Conservation (phyloP, 306 rosid species). For the Quercus mongolica region DNA sequence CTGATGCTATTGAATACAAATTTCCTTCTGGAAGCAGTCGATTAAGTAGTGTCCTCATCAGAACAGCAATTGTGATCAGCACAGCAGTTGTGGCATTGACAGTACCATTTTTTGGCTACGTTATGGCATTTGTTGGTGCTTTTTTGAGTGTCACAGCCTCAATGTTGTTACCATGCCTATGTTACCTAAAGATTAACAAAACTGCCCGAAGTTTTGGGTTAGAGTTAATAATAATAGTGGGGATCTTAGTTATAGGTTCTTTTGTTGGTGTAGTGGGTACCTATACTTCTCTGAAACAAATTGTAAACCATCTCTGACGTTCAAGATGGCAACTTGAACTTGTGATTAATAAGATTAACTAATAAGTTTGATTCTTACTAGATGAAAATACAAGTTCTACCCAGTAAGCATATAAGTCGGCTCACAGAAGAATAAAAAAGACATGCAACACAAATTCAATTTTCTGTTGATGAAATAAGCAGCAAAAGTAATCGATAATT, state of each 20-base stretch:
- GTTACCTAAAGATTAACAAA: slow-evolving; percentile 64
- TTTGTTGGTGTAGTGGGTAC: slow-evolving; percentile 50
- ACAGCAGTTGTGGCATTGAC: slow-evolving; percentile 46
- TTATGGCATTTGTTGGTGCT: slow-evolving; percentile 69
- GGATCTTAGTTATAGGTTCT: slow-evolving; percentile 41
- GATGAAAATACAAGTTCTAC: too few relatives aligned
- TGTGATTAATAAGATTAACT: background rate
- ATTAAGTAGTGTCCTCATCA: slow-evolving; percentile 30
- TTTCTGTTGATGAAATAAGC: too few relatives aligned
- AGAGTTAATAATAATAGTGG: slow-evolving; percentile 35
- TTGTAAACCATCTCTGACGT: slow-evolving; percentile 29
- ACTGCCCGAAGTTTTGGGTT: slow-evolving; percentile 38
- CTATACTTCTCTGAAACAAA: slow-evolving; percentile 37
- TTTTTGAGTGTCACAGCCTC: slow-evolving; percentile 41
- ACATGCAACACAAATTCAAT: too few relatives aligned
- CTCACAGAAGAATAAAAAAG: too few relatives aligned
- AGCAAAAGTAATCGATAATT: too few relatives aligned
- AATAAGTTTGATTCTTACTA: too few relatives aligned
- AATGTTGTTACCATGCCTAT: slow-evolving; percentile 52
- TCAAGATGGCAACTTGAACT: background rate
- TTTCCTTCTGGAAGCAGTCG: slow-evolving; percentile 8
- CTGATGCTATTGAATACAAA: slow-evolving; percentile 48
- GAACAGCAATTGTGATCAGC: slow-evolving; percentile 48
- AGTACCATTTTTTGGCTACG: slow-evolving; percentile 58
- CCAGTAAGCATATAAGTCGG: too few relatives aligned